phyloP scores from a whole-genome alignment of 352 stramenopile genomes.

The Plasmopara muralis region DNA sequence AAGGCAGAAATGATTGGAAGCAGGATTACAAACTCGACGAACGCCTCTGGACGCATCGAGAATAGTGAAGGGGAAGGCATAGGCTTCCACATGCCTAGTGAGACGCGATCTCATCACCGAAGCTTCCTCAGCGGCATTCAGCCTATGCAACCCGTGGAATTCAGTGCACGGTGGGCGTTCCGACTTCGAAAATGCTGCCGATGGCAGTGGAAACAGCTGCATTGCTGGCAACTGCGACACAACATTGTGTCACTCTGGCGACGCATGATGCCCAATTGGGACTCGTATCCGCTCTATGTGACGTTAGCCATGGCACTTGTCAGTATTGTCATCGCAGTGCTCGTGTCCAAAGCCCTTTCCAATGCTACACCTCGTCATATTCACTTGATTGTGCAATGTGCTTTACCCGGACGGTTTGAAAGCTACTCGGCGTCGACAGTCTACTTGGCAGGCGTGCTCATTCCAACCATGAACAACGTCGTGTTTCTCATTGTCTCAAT shows the following conservation, averaged over 20 bases:
- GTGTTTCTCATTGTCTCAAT: slow-evolving; percentile 63
- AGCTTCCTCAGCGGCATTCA: slow-evolving; percentile 27
- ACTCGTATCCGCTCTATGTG: slow-evolving; percentile 58
- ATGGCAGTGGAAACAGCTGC: slow-evolving; percentile 15
- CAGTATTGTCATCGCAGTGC: slow-evolving; percentile 38
- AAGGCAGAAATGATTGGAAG: slow-evolving; percentile 18
- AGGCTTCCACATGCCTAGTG: slow-evolving; percentile 29
- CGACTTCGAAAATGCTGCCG: slow-evolving; percentile 20
- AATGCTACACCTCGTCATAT: slow-evolving; percentile 19
- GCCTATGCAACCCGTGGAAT: slow-evolving; percentile 22
- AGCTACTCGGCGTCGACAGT: slow-evolving; percentile 32
- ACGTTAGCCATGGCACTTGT: slow-evolving; percentile 47
- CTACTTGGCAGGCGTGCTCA: slow-evolving; percentile 39
- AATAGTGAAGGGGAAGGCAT: slow-evolving; percentile 25
- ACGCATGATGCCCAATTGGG: slow-evolving; percentile 61
- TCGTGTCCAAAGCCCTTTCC: slow-evolving; percentile 31
- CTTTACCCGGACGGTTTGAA: slow-evolving; percentile 24
- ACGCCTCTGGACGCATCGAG: slow-evolving; percentile 16
- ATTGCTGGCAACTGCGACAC: slow-evolving; percentile 16
- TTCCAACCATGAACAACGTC: slow-evolving; percentile 59
- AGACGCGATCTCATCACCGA: slow-evolving; percentile 16
- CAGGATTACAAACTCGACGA: slow-evolving; percentile 14
- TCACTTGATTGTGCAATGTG: slow-evolving; percentile 38
- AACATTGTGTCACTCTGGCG: slow-evolving; percentile 39
- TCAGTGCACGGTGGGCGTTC: slow-evolving; percentile 12